These are phyloP conservation scores for Aspergillus indologenus DNA, from an alignment of 495 filamentous ascomycete genomes.

Conservation along the genomic window DNA sequence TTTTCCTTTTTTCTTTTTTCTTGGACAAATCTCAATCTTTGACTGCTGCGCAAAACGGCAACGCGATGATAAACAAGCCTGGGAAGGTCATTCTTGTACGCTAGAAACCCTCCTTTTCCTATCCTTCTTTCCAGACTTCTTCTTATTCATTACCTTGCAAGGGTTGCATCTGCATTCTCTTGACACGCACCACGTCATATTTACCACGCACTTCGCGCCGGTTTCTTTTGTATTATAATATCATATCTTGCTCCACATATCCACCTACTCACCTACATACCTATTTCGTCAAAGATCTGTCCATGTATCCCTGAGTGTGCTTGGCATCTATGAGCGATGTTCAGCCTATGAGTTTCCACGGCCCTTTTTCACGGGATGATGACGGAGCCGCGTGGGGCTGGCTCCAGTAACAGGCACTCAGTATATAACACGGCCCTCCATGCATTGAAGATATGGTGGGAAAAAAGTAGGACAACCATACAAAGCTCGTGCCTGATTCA, in stretches of 20 bases:
- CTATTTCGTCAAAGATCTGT: neutral
- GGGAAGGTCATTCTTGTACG: neutral
- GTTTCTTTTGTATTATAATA: constrained; percentile 20
- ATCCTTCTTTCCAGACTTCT: constrained; percentile 5
- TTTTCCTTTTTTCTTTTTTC: no score
- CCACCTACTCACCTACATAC: neutral
- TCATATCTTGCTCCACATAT: neutral
- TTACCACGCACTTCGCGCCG: constrained; percentile 9
- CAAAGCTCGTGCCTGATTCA: no score
- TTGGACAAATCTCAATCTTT: constrained; percentile 14
- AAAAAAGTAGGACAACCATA: no score
- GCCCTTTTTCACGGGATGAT: no score
- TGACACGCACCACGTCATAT: neutral
- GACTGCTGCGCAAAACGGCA: constrained; percentile 15
- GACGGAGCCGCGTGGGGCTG: no score
- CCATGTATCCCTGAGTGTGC: neutral
- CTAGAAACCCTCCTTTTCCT: constrained; percentile 1
- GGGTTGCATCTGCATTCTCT: neutral
- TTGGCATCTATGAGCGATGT: neutral
- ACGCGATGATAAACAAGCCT: constrained; percentile 9
- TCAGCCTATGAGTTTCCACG: no score
- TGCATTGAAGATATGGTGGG: no score
- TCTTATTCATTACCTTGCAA: constrained; percentile 1
- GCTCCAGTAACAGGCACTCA: no score
- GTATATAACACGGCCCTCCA: no score